Base-by-base conservation (phyloP, 495 filamentous ascomycete genomes). In the Neurospora sp. region DNA sequence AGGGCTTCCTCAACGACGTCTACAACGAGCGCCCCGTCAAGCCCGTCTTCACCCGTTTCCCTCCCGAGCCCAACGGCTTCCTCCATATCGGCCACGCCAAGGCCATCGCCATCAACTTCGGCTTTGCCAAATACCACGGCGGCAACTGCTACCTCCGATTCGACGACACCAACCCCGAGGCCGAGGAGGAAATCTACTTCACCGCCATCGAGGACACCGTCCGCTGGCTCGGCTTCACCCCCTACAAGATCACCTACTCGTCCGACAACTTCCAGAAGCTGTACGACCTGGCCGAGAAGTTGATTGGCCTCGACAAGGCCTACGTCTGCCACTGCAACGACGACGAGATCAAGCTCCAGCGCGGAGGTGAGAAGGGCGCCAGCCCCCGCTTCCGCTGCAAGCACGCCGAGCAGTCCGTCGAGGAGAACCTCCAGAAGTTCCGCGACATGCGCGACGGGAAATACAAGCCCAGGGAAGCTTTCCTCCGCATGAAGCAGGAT, bases 101-200 rank as follows among this genome's bases (percentile, higher is more conserved):
- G 83, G 96, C 96, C n/a, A 98, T 99, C 81, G 89, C 93, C 0
- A 88, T 98, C 77, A 99, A 98, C 82, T 98, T 98, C 80, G 96
- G 96, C 0, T 98, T 97, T 82, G 96, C 96, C 12, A 89, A 88
- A 75, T 89, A 91, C 77, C 91, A 97, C 80, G 90, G 91, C 14
- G 96, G 96, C 70, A 84, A 91, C 71, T 85, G 85, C 81, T 87
- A 88, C 40, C 80, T 90, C 73, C 82, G 90, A 71, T 93, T 90
- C 77, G 92, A 94, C 80, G 93, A 96, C 75, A 95, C 93, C 12
- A 96, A 96, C 79, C 93, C 93, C 1, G 91, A 93, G 73, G 90
- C 88, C 8, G 93, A 96, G 80, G 89, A 94, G 77, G 90, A 93
- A 80, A 85, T 89, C 38, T 96, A 91, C 78, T 93, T 94, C 76